Base-by-base conservation (phyloP, 148 eudicot species). In the Diospyros lotus region DNA sequence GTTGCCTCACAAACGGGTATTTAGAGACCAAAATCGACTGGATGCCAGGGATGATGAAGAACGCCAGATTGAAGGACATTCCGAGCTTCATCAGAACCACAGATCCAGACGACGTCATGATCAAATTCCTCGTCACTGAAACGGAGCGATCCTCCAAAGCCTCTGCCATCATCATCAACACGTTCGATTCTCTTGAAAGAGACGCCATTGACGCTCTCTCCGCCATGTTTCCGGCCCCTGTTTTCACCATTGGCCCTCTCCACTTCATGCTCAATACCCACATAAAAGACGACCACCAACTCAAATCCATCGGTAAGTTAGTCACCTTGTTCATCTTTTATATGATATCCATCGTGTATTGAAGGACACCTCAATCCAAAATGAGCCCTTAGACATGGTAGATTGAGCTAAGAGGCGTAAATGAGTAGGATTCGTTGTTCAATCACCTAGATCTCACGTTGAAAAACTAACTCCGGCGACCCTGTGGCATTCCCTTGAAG, bases 11-110 rank as follows among this genome's bases (percentile, higher is more conserved):
- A 73, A 83, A 90, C 15, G 94, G 87, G 12, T 86, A 83, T 68
- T 68, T 88, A 45, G 88, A 90, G 55, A 86, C 86, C 2, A 73
- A 9, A 15, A 38, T 86, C 6, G 84, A 86, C 54, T 84, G 87
- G 81, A 52, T 80, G 45, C 87, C 85, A 1, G 84, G 85, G 4
- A 75, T 82, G 28, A 28, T 28, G 80, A 80, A 79, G 1, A 60
- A 77, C 56, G 74, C 80, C 18, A 3, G 62, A 17, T 53, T 85
- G 44, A 79, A 67, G 42, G 88, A 85, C 38, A 17, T 84, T 6
- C 91, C 91, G 17, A 82, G 72, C 48, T 90, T 88, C 82, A 81
- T 86, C 14, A 69, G 91, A 81, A 84, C 87, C 15, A 83, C 91
- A 1, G 72, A 86, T 64, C 68, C 75, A 18, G 63, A 88, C 28